Percentiles rank a stretch among this genome's conserved stretches.
These are phyloP conservation scores for Raphanus hybrid DNA, from an alignment of 441 rosid genomes.

Conservation along the genomic window DNA sequence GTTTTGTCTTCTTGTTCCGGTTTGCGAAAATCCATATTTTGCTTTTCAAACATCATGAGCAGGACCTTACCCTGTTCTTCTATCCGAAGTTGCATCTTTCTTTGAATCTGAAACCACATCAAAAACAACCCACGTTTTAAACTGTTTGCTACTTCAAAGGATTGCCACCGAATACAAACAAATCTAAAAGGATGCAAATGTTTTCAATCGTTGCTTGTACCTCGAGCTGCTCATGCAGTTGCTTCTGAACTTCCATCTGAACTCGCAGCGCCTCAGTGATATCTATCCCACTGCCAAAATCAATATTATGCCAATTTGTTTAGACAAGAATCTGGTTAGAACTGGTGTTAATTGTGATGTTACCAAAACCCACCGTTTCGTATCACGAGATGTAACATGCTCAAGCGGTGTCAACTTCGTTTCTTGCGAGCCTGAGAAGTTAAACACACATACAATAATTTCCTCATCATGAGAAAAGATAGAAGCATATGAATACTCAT, in stretches of 20 bases:
- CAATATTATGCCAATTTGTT: neutral
- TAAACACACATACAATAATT: neutral
- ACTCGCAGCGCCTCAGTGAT: slow-evolving; percentile 78
- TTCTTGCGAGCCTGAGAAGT: slow-evolving; percentile 58
- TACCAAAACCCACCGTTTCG: slow-evolving; percentile 60
- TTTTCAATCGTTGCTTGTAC: slow-evolving; percentile 36
- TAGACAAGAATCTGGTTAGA: neutral
- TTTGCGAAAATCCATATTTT: slow-evolving; percentile 57
- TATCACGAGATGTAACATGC: slow-evolving; percentile 63
- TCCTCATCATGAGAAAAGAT: slow-evolving; percentile 4
- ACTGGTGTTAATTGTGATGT: neutral
- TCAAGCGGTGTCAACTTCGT: slow-evolving; percentile 57
- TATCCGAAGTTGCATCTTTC: slow-evolving; percentile 80
- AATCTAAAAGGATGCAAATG: slow-evolving; percentile 3
- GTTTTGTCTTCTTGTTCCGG: neutral
- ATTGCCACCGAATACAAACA: neutral
- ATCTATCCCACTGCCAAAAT: slow-evolving; percentile 59
- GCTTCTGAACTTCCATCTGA: slow-evolving; percentile 91
- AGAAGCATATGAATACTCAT: neutral
- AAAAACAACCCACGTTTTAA: neutral
- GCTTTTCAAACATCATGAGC: slow-evolving; percentile 87
- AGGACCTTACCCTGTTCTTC: slow-evolving; percentile 90
- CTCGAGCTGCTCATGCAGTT: slow-evolving; percentile 86
- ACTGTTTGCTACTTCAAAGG: neutral
- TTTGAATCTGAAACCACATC: slow-evolving; percentile 64